Base-by-base conservation (phyloP, 2,329 filamentous ascomycete genomes). In the Phialocephala subalpina region DNA sequence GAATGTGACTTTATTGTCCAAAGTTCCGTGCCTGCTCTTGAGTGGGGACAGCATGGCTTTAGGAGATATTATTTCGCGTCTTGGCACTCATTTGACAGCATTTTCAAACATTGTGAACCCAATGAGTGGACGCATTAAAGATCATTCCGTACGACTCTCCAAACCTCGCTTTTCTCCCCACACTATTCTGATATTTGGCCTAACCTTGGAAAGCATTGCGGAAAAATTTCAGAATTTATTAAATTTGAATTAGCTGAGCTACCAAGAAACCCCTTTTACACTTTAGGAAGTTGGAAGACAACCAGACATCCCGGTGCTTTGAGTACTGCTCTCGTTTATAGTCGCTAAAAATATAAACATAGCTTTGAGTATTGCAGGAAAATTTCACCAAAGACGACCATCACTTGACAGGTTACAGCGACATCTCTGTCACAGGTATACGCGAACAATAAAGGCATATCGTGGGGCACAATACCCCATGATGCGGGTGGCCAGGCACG, bases 81-180 rank as follows among this genome's bases (percentile, higher is more conserved):
- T 33, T 27, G 27, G 22, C 49, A n/a, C 49, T 27, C 22, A n/a
- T 27, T 53, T 33, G 11, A 53, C 27, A 33, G 18, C 49, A 4
- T 22, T 53, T 53, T 53, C 49, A 53, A 53, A 18, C 49, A 27
- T 25, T 18, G 20, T 53, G 49, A 29, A 20, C 18, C 14, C 7
- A 53, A 8, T 53, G 22, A 53, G 14, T 53, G 49, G 49, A 53
- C 49, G 49, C 22, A 53, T 27, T 22, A 18, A 27, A 22, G 11
- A 25, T 18, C 7, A 8, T 53, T 53, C 49, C 20, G 22, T 27
- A 27, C n/a, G 14, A 53, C 5, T 27, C 8, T 53, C 22, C 7
- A 20, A 49, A 25, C 45, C n/a, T 25, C 45, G 8, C n/a, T 53
- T 53, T n/a, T 29, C 49, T n/a, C 49, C 49, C 14, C 49, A 53